A percentile compares a stretch with the other conserved stretches of the same genome.
These are phyloP conservation scores for Erodium chrysanthum DNA, from an alignment of 441 rosid genomes.

Conservation along the genomic window DNA sequence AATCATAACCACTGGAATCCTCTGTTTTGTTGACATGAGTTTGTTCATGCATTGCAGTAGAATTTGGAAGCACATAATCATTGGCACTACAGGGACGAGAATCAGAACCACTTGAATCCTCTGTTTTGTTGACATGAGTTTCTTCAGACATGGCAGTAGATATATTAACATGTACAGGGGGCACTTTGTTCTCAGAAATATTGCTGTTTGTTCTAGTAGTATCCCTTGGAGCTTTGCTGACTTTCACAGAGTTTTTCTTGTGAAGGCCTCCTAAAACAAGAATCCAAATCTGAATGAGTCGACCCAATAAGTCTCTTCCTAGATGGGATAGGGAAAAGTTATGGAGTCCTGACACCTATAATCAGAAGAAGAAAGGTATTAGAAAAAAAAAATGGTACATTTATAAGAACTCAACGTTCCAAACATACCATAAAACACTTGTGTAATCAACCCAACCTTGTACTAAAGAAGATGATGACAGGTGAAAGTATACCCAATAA, in stretches of 20 bases:
- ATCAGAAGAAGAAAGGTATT: neutral
- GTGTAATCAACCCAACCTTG: neutral
- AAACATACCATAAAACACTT: neutral
- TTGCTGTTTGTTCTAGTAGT: constrained; percentile 17
- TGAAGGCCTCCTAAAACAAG: constrained; percentile 22
- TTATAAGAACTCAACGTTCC: neutral
- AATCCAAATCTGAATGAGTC: constrained; percentile 19
- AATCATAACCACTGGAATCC: constrained; percentile 21
- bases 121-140: constrained; percentile 19
- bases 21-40: constrained; percentile 18
- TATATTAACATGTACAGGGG: constrained; percentile 25
- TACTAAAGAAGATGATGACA: neutral
- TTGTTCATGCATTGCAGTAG: constrained; percentile 21
- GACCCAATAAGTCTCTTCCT: constrained; percentile 23
- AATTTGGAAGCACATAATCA: too few relatives aligned
- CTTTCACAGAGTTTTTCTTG: constrained; percentile 14
- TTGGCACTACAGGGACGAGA: constrained; percentile 23
- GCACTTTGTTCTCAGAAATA: constrained; percentile 18
- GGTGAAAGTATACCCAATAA: neutral
- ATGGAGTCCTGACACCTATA: constrained; percentile 34
- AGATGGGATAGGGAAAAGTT: constrained; percentile 19
- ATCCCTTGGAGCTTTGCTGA: constrained; percentile 19
- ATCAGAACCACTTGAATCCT: constrained; percentile 21
- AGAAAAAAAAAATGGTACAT: neutral
- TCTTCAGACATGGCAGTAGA: constrained; percentile 20